Evolutionary conservation across 768 basidiomycete species (phyloP).

Genomic region (Lactarius tabidus): DNA sequence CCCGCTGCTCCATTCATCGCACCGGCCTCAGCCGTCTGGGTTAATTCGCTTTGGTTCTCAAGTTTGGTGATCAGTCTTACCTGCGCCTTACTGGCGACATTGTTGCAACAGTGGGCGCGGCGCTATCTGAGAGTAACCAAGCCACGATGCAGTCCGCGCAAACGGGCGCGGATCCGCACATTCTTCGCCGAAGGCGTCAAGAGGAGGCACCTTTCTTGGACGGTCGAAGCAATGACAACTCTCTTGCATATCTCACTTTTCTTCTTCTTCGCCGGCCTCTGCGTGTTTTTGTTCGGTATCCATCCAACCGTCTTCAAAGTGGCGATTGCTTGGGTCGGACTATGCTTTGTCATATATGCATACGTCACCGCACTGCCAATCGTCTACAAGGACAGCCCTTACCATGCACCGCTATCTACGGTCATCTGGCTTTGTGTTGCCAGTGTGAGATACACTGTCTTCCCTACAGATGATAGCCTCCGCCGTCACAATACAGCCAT

Average conservation of each 20-base stretch:
- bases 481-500: background rate
- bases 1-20: background rate
- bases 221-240: conserved; percentile 6
- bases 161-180: conserved; percentile 1
- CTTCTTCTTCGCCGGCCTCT: conserved; percentile 21
- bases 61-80: conserved; percentile 13
- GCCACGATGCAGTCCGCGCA: background rate
- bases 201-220: background rate
- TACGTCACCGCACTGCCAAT: conserved; percentile 1
- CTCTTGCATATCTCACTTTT: conserved; percentile 19
- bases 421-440: background rate
- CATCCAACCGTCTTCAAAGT: conserved; percentile 1
- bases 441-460: background rate
- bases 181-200: conserved; percentile 11
- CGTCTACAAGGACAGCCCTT: background rate
- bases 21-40: conserved; percentile 1
- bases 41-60: conserved; percentile 16
- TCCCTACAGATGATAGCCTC: background rate
- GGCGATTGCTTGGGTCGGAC: background rate
- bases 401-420: conserved; percentile 2
- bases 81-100: conserved; percentile 12
- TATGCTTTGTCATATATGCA: background rate
- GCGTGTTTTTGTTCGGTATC: conserved; percentile 13
- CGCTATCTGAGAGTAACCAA: conserved; percentile 1
- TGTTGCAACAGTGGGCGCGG: conserved; percentile 12